Evolutionary conservation across 371 early-diverging fungal genomes (phyloP).

Genomic region (Syncephalastrum contaminatum): DNA sequence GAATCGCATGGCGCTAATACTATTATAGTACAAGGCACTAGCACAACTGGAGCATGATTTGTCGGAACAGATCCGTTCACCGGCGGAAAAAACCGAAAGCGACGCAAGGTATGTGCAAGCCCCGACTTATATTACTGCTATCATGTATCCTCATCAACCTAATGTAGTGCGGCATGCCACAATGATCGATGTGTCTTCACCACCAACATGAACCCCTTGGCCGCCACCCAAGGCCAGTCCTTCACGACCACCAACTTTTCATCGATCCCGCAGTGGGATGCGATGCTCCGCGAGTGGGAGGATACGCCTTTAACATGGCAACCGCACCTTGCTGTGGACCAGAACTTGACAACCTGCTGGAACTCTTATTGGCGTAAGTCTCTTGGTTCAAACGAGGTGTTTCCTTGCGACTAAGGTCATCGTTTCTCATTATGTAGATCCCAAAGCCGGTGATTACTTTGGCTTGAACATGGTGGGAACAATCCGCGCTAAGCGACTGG

Average conservation of each 20-base stretch:
- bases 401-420: neutral
- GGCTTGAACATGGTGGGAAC: constrained; percentile 51
- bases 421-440: constrained; percentile 12
- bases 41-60: constrained; percentile 16
- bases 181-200: constrained; percentile 63
- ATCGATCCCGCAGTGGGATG: constrained; percentile 41
- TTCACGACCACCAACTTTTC: constrained; percentile 31
- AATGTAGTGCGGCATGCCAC: constrained; percentile 19
- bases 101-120: constrained; percentile 11
- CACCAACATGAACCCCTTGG: constrained; percentile 54
- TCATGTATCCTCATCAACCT: neutral
- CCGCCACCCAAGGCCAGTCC: constrained; percentile 15
- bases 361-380: constrained; percentile 36
- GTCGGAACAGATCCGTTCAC: constrained; percentile 5
- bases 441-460: constrained; percentile 42
- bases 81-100: constrained; percentile 5
- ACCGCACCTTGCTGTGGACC: constrained; percentile 58
- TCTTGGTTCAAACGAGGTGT: neutral
- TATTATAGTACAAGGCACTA: constrained; percentile 30
- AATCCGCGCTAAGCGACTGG: constrained; percentile 29
- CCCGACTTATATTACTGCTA: neutral
- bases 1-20: neutral
- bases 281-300: constrained; percentile 22
- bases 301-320: constrained; percentile 37
- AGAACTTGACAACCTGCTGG: constrained; percentile 58